A percentile compares a stretch with the other conserved stretches of the same genome.
These are phyloP conservation scores for Coemansia umbellata DNA, from an alignment of 192 early-diverging fungal species.

Conservation along the genomic window DNA sequence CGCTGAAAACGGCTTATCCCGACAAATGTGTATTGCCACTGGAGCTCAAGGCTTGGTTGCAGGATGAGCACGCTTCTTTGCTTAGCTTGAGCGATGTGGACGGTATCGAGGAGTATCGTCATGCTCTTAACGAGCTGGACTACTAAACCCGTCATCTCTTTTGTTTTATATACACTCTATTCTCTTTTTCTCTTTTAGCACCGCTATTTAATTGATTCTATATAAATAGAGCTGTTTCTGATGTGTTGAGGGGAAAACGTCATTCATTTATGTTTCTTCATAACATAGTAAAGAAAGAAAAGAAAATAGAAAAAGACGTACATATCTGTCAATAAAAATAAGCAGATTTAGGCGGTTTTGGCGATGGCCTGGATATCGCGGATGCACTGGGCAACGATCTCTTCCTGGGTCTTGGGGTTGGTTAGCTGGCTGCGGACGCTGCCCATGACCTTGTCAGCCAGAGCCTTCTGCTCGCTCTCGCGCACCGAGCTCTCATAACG, in stretches of 20 bases:
- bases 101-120: constrained; percentile 23
- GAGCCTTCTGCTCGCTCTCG: constrained; percentile 87
- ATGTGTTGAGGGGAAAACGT: no score
- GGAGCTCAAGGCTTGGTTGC: constrained; percentile 16
- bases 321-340: not conserved
- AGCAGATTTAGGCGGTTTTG: constrained; percentile 27
- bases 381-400: constrained; percentile 51
- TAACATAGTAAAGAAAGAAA: not conserved
- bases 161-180: not conserved
- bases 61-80: constrained; percentile 8
- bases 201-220: no score
- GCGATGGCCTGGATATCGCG: constrained; percentile 50
- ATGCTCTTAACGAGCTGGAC: constrained; percentile 20
- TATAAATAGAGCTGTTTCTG: no score
- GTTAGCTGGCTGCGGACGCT: constrained; percentile 51
- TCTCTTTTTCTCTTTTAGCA: not conserved
- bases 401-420: constrained; percentile 48
- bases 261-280: not conserved
- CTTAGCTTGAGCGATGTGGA: constrained; percentile 1
- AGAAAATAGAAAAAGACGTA: not conserved
- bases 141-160: not conserved
- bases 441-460: constrained; percentile 81
- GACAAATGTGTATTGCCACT: constrained; percentile 11
- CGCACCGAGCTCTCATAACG: constrained; percentile 92
- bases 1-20: constrained; percentile 11